Evolutionary conservation across 192 early-diverging fungal genomes (phyloP).

Genomic region (Coemansia sp.): DNA sequence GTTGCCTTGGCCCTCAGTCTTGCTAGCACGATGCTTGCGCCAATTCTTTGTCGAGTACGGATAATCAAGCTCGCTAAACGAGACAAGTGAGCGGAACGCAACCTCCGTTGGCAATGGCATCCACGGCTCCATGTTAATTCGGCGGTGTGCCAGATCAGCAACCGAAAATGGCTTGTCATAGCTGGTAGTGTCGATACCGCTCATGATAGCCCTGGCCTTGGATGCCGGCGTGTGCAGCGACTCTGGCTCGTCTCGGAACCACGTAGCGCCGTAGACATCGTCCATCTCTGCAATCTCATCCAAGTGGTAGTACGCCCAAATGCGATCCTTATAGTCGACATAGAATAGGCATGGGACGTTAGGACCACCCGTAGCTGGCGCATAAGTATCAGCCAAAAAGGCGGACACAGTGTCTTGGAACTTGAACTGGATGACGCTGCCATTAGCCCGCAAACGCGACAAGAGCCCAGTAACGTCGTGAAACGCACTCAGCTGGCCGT

Average conservation of each 20-base stretch:
- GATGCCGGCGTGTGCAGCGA: slow-evolving; percentile 19
- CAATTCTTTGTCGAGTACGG: slow-evolving; percentile 45
- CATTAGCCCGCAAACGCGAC: slow-evolving; percentile 44
- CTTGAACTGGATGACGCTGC: slow-evolving; percentile 53
- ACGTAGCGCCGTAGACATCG: slow-evolving; percentile 54
- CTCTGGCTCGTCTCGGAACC: slow-evolving; percentile 38
- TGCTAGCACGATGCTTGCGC: slow-evolving; percentile 16
- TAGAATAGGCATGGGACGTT: slow-evolving; percentile 56
- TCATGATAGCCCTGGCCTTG: slow-evolving; percentile 12
- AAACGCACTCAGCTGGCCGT: slow-evolving; percentile 39
- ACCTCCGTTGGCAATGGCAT: slow-evolving; percentile 30
- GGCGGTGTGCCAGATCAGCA: slow-evolving; percentile 47
- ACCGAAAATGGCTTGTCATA: slow-evolving; percentile 49
- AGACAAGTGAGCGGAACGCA: slow-evolving; percentile 15
- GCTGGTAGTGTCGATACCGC: slow-evolving; percentile 18
- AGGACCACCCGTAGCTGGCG: slow-evolving; percentile 50
- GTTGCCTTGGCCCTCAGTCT: background rate
- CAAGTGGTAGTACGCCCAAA: slow-evolving; percentile 55
- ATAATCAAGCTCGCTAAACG: slow-evolving; percentile 15
- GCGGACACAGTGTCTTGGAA: slow-evolving; percentile 55
- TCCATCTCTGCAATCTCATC: slow-evolving; percentile 53
- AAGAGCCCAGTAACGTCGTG: slow-evolving; percentile 35
- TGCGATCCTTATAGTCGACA: slow-evolving; percentile 54
- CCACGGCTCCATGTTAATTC: slow-evolving; percentile 51
- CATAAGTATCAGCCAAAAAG: slow-evolving; percentile 49